Evolutionary conservation across 768 basidiomycete genomes (phyloP), one percentile per base, ranked within the genome.

Genomic region (Phaeolepiota aurea): DNA sequence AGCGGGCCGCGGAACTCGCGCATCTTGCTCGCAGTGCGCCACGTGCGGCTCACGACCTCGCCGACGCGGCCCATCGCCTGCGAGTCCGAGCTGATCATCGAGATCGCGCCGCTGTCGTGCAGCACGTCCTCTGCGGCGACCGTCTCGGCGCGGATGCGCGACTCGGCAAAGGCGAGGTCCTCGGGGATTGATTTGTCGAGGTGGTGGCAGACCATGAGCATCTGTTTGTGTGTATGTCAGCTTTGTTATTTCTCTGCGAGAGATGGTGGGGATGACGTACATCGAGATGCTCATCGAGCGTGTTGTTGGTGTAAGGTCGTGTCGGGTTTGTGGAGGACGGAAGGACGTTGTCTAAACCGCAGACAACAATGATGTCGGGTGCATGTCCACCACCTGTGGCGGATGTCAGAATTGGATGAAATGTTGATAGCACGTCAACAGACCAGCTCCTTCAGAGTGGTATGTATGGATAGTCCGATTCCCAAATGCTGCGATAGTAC

Each of bases 131-230:
- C 96, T 1, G 96, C 96, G 0, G 96, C 96, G 32, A 98, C 84
- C 0, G 96, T 99, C 65, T 98, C 94, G 0, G 79, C 90, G 23
- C 96, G 79, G 52, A 99, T 98, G 23, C 96, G 86, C 5, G 94
- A 97, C 48, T 98, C 93, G 3, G 96, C 94, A 51, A 99, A 99
- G 1, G 86, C 78, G 31, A 97, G 71, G 50, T 99, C 96, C 64
- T 99, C 96, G 1, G 85, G 76, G 48, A 94, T 90, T n/a, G 71
- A 75, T 49, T 70, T 78, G 64, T 96, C 90, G 42, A 99, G 76
- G 59, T 99, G 94, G 58, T 99, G 94, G 59, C 92, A 96, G n/a
- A 97, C 92, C 91, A 98, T 97, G 16, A 98, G 71, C 96, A 98
- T 99, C 93, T 96, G 11, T 37, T 32, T 23, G 42, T 30, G 28